Evolutionary conservation across 2,329 filamentous ascomycete genomes (phyloP).

Genomic region (Fusarium sp.): DNA sequence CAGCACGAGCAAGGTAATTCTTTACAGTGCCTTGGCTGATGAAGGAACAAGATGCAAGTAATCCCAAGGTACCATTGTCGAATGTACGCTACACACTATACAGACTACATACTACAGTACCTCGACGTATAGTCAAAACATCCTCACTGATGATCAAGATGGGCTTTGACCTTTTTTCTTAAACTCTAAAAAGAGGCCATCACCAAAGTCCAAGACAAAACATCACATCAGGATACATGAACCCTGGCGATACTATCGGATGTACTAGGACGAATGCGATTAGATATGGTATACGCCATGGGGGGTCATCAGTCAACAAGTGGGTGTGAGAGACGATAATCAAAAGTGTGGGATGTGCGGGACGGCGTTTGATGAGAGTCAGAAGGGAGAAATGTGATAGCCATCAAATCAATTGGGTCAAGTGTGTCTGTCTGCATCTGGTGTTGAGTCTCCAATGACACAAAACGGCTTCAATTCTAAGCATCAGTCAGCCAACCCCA

Average conservation of each 20-base stretch:
- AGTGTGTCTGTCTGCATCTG: too few relatives aligned
- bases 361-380: slow-evolving; percentile 15
- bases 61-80: slow-evolving; percentile 23
- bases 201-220: slow-evolving; percentile 1
- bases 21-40: slow-evolving; percentile 11
- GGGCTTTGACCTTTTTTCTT: not conserved
- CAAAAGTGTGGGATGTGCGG: slow-evolving; percentile 30
- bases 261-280: slow-evolving; percentile 16
- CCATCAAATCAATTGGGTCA: too few relatives aligned
- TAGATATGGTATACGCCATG: slow-evolving; percentile 25
- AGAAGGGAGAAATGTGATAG: slow-evolving; percentile 17
- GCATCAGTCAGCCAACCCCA: not conserved
- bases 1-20: slow-evolving; percentile 4
- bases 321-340: slow-evolving; percentile 18
- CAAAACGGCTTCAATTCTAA: not conserved
- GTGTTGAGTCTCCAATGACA: slow-evolving; percentile 12
- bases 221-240: slow-evolving; percentile 9
- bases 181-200: slow-evolving; percentile 18
- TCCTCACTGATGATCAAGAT: not conserved
- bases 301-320: slow-evolving; percentile 9
- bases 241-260: slow-evolving; percentile 32
- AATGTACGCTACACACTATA: not conserved
- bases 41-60: slow-evolving; percentile 23
- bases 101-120: not conserved
- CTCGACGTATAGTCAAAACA: not conserved